phyloP scores from a whole-genome alignment of 1,139 yeast genomes.

The Geotrichum aggregatum region DNA sequence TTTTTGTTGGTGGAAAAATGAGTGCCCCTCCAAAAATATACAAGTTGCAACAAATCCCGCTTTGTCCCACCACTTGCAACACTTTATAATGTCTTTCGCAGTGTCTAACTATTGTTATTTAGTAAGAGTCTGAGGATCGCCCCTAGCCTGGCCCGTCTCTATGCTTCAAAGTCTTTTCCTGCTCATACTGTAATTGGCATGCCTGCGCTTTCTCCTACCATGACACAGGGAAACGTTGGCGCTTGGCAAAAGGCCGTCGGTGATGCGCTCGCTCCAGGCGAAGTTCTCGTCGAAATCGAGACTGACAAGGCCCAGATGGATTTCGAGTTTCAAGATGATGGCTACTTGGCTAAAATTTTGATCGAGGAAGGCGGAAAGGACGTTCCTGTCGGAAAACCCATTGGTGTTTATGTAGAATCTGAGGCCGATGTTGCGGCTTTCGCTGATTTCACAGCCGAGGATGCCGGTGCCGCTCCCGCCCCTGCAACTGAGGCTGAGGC shows the following conservation, averaged over 20 bases:
- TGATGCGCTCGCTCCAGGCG: constrained; percentile 76
- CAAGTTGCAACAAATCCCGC: not conserved
- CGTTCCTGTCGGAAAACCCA: constrained; percentile 88
- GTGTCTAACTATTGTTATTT: not conserved
- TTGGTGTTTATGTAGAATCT: constrained; percentile 94
- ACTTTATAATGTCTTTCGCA: not conserved
- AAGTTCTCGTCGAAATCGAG: constrained; percentile 92
- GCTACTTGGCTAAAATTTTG: constrained; percentile 85
- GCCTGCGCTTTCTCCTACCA: constrained; percentile 97
- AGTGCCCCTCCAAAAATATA: constrained; percentile 7
- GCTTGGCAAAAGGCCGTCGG: constrained; percentile 87
- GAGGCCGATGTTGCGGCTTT: constrained; percentile 81
- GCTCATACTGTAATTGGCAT: constrained; percentile 66
- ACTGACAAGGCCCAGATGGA: constrained; percentile 99
- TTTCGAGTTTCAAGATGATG: constrained; percentile 98
- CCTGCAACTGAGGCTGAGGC: constrained; percentile 41
- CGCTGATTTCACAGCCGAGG: constrained; percentile 75
- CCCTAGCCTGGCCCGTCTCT: constrained; percentile 38
- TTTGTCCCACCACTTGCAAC: not conserved
- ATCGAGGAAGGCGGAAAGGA: constrained; percentile 85
- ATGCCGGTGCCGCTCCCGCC: constrained; percentile 61
- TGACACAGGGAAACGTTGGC: constrained; percentile 92
- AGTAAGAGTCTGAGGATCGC: constrained; percentile 17
- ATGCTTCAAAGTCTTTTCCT: constrained; percentile 45
- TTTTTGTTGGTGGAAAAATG: constrained; percentile 9